Percentiles rank a stretch among this genome's conserved stretches.
phyloP scores from a whole-genome alignment of 768 basidiomycete genomes.

The Hygrophorus pudorinus region DNA sequence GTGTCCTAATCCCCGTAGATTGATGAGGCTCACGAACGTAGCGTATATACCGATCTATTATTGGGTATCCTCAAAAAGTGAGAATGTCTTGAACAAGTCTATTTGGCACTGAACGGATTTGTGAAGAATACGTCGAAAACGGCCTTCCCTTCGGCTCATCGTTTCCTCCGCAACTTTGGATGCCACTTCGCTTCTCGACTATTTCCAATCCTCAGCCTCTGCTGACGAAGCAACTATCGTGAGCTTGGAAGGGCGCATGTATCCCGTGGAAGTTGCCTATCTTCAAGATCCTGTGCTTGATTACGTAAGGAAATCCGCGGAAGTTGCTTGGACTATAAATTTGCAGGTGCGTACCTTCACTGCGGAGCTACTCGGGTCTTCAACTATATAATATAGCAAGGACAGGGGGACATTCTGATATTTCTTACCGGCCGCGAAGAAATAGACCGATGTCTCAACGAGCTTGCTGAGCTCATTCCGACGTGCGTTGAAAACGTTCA shows the following conservation, averaged over 20 bases:
- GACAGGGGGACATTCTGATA: constrained; percentile 80
- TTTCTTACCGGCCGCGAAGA: constrained; percentile 96
- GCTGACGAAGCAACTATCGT: constrained; percentile 71
- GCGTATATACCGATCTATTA: constrained; percentile 90
- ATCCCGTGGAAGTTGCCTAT: constrained; percentile 91
- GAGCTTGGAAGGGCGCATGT: constrained; percentile 89
- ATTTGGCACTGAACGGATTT: constrained; percentile 3
- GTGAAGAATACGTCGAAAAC: constrained; percentile 78
- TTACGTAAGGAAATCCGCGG: constrained; percentile 74
- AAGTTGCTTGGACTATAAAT: constrained; percentile 77
- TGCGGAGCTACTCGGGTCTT: neutral
- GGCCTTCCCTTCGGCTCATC: constrained; percentile 82
- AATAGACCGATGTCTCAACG: constrained; percentile 82
- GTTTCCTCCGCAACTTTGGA: constrained; percentile 97
- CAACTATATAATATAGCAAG: too few species aligned
- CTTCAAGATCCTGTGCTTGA: constrained; percentile 67
- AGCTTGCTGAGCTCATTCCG: constrained; percentile 67
- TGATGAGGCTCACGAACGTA: constrained; percentile 95
- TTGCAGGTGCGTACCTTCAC: constrained; percentile 42
- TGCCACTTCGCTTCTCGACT: constrained; percentile 79
- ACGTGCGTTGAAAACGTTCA: constrained; percentile 31
- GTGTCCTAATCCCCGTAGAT: constrained; percentile 39
- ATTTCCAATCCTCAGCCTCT: constrained; percentile 64
- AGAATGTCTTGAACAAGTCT: constrained; percentile 9
- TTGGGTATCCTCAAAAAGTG: constrained; percentile 92